Evolutionary conservation across 129 eudicot genomes (phyloP).

Genomic region (Erigeron canadensis): DNA sequence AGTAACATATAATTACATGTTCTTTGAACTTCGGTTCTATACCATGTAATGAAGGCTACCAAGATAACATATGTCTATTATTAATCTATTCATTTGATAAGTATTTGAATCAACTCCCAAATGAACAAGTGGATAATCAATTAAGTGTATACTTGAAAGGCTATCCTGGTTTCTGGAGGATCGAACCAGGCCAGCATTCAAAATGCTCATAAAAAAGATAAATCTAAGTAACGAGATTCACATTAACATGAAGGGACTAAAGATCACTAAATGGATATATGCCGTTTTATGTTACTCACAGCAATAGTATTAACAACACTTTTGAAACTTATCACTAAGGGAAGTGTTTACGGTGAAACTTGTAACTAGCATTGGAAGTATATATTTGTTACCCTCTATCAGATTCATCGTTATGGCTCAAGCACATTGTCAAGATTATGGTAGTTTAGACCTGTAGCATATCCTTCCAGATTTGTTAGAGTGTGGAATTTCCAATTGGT

Average conservation of each 20-base stretch:
- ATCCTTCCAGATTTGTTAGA: constrained; percentile 67
- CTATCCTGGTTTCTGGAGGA: constrained; percentile 70
- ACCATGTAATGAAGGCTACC: constrained; percentile 89
- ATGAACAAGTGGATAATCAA: background rate
- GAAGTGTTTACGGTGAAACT: too few species aligned
- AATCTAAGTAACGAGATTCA: background rate
- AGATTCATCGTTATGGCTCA: constrained; percentile 46
- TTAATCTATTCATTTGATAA: background rate
- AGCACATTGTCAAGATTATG: constrained; percentile 65
- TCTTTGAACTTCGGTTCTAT: constrained; percentile 86
- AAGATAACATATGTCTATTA: background rate
- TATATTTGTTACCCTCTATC: constrained; percentile 73
- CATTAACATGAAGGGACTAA: too few species aligned
- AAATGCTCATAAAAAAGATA: constrained; percentile 45
- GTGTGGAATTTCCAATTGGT: too few species aligned
- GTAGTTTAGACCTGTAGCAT: constrained; percentile 52
- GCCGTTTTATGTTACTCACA: too few species aligned
- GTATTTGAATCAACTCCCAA: background rate
- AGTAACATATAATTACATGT: constrained; percentile 45
- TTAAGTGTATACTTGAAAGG: constrained; percentile 56
- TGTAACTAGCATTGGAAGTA: too few species aligned
- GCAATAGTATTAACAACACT: too few species aligned
- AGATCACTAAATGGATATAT: too few species aligned
- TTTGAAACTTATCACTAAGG: too few species aligned
- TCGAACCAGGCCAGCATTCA: constrained; percentile 68